phyloP scores from a whole-genome alignment of 2,329 filamentous ascomycete species.

The Fusarium concolor region DNA sequence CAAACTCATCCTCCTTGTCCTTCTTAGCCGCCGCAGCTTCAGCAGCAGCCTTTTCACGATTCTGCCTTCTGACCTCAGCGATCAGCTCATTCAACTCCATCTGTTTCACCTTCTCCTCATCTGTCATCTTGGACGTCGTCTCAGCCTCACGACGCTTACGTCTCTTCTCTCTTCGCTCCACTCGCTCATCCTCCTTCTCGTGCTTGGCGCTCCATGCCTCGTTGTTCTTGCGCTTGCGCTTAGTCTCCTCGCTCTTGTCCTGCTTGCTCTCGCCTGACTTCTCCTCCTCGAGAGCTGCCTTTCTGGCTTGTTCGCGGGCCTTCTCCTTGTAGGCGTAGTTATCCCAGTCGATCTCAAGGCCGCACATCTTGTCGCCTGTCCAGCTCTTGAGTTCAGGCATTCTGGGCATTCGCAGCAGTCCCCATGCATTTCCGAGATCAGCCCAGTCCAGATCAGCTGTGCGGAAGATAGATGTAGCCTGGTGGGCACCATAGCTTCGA shows the following conservation, averaged over 20 bases:
- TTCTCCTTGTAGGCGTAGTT: conserved; percentile 79
- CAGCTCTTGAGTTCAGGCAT: conserved; percentile 91
- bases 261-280: conserved; percentile 53
- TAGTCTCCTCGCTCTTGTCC: conserved; percentile 56
- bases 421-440: conserved; percentile 85
- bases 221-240: conserved; percentile 71
- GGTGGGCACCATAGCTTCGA: conserved; percentile 89
- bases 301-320: conserved; percentile 73
- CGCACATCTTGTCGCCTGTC: conserved; percentile 73
- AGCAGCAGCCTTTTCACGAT: conserved; percentile 56
- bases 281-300: conserved; percentile 65
- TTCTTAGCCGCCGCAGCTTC: conserved; percentile 46
- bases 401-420: conserved; percentile 84
- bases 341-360: conserved; percentile 74
- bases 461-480: conserved; percentile 91
- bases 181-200: conserved; percentile 72
- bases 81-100: conserved; percentile 74
- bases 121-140: conserved; percentile 73
- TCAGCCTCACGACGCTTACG: conserved; percentile 73
- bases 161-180: conserved; percentile 72
- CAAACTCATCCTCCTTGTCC: conserved; percentile 64
- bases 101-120: conserved; percentile 73
- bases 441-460: conserved; percentile 85
- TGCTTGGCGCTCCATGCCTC: conserved; percentile 79
- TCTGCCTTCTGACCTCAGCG: conserved; percentile 70